Evolutionary conservation across 108 stramenopile species (phyloP), one percentile per base, ranked within the genome.

Genomic region (Heterococcus sp.): DNA sequence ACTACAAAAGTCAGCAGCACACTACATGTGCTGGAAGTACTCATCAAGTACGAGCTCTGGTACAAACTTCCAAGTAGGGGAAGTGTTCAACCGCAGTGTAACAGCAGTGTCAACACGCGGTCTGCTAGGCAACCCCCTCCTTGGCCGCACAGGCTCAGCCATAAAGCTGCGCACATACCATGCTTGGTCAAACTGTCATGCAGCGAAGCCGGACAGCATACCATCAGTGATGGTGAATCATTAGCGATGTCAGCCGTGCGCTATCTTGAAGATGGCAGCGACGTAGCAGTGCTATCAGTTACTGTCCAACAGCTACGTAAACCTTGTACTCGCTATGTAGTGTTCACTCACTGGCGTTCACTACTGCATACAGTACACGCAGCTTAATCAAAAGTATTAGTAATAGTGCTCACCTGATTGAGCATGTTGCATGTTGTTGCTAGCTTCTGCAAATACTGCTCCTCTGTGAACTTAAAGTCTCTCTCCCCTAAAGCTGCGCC

Each of bases 51-150:
- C 3, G 66, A 32, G 3, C 31, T 29, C 3, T 32, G 66, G 3
- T 38, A 58, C 46, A 21, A 58, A 35, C 29, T 31, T 2, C 75
- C 75, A 75, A 37, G 75, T 75, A 21, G 75, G 75, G 1, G 35
- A 36, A 11, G 32, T 32, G 36, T 75, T 75, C 5, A 75, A 31
- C 2, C 75, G 65, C 21, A 75, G 75, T 3, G 75, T 75, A 8
- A 75, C 75, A 28, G 75, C 75, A 29, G 75, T 75, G 75, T 75
- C 75, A n/a, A 3, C 37, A 3, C 66, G 65, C 26, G 75, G 75
- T 2, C 31, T 31, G 28, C 37, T 38, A 2, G 75, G 75, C 65
- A 75, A 37, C 29, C 75, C 75, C 3, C 66, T 35, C 11, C 75
- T 31, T 2, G 75, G 66, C 3, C 32, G 28, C 28, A 68, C 33